A percentile compares a stretch with the other conserved stretches of the same genome.
These are phyloP conservation scores for Solanum pinnatisectum DNA, from an alignment of 257 asterid genomes.

Conservation along the genomic window DNA sequence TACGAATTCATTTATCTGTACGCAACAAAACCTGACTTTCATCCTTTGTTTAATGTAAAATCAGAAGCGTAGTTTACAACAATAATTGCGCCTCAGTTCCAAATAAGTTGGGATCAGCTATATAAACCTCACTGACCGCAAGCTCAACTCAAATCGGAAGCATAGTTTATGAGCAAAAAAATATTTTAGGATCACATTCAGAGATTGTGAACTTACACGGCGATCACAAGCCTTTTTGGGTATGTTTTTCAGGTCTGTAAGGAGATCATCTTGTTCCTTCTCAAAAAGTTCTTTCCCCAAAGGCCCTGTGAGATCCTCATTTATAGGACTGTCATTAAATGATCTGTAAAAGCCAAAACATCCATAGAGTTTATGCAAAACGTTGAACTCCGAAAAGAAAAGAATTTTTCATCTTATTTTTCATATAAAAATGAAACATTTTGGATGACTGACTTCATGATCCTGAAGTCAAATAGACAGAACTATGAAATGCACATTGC, in stretches of 20 bases:
- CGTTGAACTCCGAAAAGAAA: neutral
- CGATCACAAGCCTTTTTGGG: conserved; percentile 97
- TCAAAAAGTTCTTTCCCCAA: conserved; percentile 79
- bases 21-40: neutral
- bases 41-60: neutral
- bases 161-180: neutral
- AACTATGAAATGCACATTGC: neutral
- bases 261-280: conserved; percentile 90
- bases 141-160: neutral
- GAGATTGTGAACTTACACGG: conserved; percentile 43
- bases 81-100: neutral
- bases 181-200: neutral
- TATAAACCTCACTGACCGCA: neutral
- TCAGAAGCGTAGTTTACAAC: neutral
- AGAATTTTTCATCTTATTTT: neutral
- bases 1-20: conserved; percentile 89
- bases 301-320: conserved; percentile 60
- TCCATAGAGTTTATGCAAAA: neutral
- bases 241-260: conserved; percentile 64
- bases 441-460: neutral
- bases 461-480: neutral
- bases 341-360: conserved; percentile 35
- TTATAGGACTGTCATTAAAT: conserved; percentile 80
- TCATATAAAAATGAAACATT: neutral
- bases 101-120: neutral